Evolutionary conservation across 2,329 filamentous ascomycete species (phyloP), one percentile per base, ranked within the genome.

Genomic region (Sporothrix protearum): DNA sequence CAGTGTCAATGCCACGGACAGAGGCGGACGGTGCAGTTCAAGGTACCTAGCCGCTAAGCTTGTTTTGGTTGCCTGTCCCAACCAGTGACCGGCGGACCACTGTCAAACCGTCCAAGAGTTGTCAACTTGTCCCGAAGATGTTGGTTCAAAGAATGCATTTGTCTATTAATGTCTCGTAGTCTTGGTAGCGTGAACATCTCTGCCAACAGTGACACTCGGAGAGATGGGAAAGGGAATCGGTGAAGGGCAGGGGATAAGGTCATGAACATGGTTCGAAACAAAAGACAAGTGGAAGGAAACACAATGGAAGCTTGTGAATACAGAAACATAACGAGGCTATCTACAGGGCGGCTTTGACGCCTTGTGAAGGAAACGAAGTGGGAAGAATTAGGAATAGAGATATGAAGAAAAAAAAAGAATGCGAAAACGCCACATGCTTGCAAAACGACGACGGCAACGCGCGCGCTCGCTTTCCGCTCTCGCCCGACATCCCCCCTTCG

Each of bases 101-200:
- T 45, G 59, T 64, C 59, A 45, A 64, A 64, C 36, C 36, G 19
- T 49, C 30, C 63, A 16, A 19, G 9, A n/a, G 57, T 49, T 49
- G 63, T 22, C 47, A 5, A n/a, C 33, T 49, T 49, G 63, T 22
- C 47, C 42, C 39, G 22, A 33, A 63, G 63, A 30, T 30, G 25
- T 19, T 19, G 14, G 36, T 14, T 30, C 7, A 22, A 22, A 33
- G 22, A 51, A 67, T 33, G 45, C 16, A 22, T n/a, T 19, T 33
- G 64, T 68, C 64, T 68, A 68, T 68, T 67, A 67, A 67, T 67
- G 36, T 36, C 45, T 51, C 45, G 22, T 67, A 47, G 14, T n/a
- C 10, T 25, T 9, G n/a, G 28, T 45, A 39, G 30, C 19, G 49
- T 42, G 25, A 3, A 39, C 47, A 19, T 42, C 39, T 42, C 57